These are phyloP conservation scores for Stipa capillata DNA, from an alignment of 176 grass and related monocot genomes.

Conservation along the genomic window DNA sequence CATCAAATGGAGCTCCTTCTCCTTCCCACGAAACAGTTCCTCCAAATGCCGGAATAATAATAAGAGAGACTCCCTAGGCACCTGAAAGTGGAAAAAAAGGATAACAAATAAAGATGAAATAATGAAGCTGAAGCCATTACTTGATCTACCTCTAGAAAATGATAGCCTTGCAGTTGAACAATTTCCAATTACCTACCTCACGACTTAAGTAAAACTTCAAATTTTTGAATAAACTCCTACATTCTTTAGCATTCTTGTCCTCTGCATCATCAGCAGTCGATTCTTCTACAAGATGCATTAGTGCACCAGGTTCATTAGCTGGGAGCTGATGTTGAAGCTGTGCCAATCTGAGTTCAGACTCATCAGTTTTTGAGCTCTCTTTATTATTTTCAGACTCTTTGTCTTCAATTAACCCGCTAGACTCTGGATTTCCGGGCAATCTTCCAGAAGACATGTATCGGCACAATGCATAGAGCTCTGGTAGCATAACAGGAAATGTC, in stretches of 20 bases:
- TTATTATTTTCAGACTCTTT: constrained; percentile 30
- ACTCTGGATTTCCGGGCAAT: constrained; percentile 21
- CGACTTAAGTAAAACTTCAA: constrained; percentile 91
- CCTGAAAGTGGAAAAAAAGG: constrained; percentile 35
- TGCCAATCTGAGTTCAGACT: constrained; percentile 84
- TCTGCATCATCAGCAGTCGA: constrained; percentile 45
- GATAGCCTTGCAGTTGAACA: neutral
- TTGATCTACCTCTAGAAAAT: neutral
- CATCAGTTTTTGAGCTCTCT: constrained; percentile 41
- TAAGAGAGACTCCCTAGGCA: constrained; percentile 88
- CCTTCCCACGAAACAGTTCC: constrained; percentile 95
- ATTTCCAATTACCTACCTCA: constrained; percentile 46
- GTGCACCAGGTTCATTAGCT: constrained; percentile 81
- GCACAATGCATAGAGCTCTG: constrained; percentile 89
- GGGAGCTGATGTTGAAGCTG: constrained; percentile 89
- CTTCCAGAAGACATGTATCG: constrained; percentile 65
- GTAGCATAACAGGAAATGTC: constrained; percentile 1
- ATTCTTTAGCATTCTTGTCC: constrained; percentile 54
- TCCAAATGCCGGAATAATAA: constrained; percentile 91
- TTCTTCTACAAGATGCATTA: constrained; percentile 95
- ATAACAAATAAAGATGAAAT: neutral
- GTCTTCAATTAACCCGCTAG: constrained; percentile 29
- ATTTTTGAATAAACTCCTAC: constrained; percentile 76
- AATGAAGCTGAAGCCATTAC: neutral
- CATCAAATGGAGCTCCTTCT: constrained; percentile 75